Evolutionary conservation across 805 yeast genomes (phyloP), one percentile per base, ranked within the genome.

Genomic region (Zygosaccharomyces rouxii): DNA sequence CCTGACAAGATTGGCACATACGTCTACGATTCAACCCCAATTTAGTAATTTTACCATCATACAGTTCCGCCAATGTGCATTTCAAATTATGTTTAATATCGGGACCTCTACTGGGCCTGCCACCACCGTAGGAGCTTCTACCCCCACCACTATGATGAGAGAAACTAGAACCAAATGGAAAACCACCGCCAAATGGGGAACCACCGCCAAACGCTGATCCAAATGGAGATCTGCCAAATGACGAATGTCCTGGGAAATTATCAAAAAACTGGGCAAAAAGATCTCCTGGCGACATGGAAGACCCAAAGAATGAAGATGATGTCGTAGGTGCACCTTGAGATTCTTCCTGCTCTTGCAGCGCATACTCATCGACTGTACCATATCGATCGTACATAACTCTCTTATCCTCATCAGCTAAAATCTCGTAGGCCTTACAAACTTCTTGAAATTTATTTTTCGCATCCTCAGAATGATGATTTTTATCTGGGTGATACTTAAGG

Each of bases 401-500:
- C 46, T 71, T 69, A 2, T 64, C 62, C 1, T 64, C 61, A 59
- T 83, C 80, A 31, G 73, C 69, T 29, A 86, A 68, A 5, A 79
- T 70, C 53, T 84, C 84, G 62, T 86, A 86, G 0, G 92, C 90
- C 41, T 75, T 73, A 2, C 83, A 78, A 35, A 84, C 72, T 46
- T 76, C 78, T 66, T 81, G 81, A 67, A 84, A 86, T 51, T 66
- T 69, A 49, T 73, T 75, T 3, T 80, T 78, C 33, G 77, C 70
- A 25, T 68, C 73, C 5, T 76, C 77, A 14, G 77, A 66, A 52
- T 72, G 77, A 48, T 71, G 70, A 18, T 79, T 78, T 56, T 79
- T 78, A 60, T 84, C 90, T 0, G 90, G 90, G 60, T 84, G 90
- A 59, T 73, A 78, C 56, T 71, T 71, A 42, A 78, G 59, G 2